Evolutionary conservation across 306 rosid genomes (phyloP).

Genomic region (Corylus heterophylla): DNA sequence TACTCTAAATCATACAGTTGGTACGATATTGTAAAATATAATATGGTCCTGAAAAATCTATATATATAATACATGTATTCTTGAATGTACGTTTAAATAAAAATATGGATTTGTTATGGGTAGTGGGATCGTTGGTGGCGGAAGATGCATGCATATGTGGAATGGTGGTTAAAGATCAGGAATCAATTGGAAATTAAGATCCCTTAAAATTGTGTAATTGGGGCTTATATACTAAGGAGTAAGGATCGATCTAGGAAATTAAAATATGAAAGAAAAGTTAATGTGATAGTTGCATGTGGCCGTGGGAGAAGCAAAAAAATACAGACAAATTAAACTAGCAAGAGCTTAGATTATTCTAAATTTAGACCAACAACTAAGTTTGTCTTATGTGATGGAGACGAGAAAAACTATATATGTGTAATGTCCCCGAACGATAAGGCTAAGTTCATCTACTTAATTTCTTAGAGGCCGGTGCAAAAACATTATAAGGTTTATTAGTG

Average conservation of each 20-base stretch:
- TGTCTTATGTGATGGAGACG: too few relatives aligned
- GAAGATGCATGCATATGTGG: conserved; percentile 18
- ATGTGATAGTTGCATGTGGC: conserved; percentile 12
- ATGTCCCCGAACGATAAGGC: too few relatives aligned
- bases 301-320: conserved; percentile 21
- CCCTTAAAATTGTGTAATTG: not conserved
- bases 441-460: too few relatives aligned
- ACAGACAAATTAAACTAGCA: too few relatives aligned
- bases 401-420: too few relatives aligned
- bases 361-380: too few relatives aligned
- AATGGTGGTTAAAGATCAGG: conserved; percentile 12
- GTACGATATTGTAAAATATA: not conserved
- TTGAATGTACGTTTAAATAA: not conserved
- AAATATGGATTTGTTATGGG: conserved; percentile 1
- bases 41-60: too few relatives aligned
- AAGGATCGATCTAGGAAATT: conserved; percentile 4
- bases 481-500: too few relatives aligned
- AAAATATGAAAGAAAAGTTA: not conserved
- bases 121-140: conserved; percentile 28
- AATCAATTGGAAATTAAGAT: not conserved
- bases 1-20: conserved; percentile 1
- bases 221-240: not conserved
- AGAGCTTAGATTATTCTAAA: too few relatives aligned
- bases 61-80: not conserved
- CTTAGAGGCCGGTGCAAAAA: too few relatives aligned